These are phyloP conservation scores for Pseudonectria buxi DNA, from an alignment of 2,329 filamentous ascomycete genomes.

Conservation along the genomic window DNA sequence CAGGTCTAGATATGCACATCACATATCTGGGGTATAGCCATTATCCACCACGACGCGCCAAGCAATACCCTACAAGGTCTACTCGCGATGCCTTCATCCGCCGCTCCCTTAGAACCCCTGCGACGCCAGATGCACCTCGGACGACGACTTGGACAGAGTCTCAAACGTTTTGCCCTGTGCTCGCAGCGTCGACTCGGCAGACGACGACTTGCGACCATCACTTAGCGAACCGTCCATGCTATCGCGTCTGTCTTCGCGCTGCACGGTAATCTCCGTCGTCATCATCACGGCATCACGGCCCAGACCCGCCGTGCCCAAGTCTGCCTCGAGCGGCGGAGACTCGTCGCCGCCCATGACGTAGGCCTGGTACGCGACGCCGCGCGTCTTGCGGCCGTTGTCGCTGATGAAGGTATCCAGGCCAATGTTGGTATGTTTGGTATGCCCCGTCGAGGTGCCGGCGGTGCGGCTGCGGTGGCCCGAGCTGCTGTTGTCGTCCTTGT, in stretches of 20 bases:
- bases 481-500: conserved; percentile 18
- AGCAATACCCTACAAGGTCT: too few relatives aligned
- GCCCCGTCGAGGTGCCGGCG: conserved; percentile 3
- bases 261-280: conserved; percentile 19
- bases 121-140: conserved; percentile 18
- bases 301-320: not conserved
- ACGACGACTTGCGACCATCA: conserved; percentile 14
- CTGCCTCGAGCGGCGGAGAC: not conserved
- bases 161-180: conserved; percentile 6
- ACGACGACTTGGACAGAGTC: conserved; percentile 19
- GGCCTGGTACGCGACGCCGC: conserved; percentile 16
- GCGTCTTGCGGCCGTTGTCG: conserved; percentile 6
- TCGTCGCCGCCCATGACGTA: conserved; percentile 21
- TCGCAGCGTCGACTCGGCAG: conserved; percentile 8
- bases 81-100: not conserved
- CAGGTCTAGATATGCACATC: too few relatives aligned
- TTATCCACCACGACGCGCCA: too few relatives aligned
- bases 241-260: conserved; percentile 11
- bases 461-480: conserved; percentile 17
- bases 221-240: conserved; percentile 14
- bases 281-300: conserved; percentile 16
- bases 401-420: conserved; percentile 15
- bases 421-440: conserved; percentile 8
- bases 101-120: conserved; percentile 11
- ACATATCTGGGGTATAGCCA: too few relatives aligned